Evolutionary conservation across 2,329 filamentous ascomycete species (phyloP).

Genomic region (Verticillium isaacii): DNA sequence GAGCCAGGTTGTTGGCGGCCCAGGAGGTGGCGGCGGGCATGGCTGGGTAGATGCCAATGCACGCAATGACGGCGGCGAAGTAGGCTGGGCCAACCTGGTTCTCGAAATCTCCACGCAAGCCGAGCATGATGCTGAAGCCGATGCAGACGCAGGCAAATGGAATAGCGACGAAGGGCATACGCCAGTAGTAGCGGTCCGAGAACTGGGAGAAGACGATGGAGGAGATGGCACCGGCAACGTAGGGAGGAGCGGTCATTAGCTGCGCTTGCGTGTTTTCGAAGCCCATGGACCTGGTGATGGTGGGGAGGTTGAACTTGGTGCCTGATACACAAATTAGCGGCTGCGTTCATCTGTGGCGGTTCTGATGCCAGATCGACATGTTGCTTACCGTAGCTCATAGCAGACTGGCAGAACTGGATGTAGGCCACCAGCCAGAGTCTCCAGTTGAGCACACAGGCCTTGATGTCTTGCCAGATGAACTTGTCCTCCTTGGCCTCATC

Average conservation of each 20-base stretch:
- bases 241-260: slow-evolving; percentile 53
- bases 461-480: slow-evolving; percentile 17
- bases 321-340: slow-evolving; percentile 28
- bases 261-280: slow-evolving; percentile 24
- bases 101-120: slow-evolving; percentile 45
- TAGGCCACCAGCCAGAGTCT: slow-evolving; percentile 22
- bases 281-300: slow-evolving; percentile 14
- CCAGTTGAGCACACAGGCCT: slow-evolving; percentile 23
- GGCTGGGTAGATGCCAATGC: slow-evolving; percentile 64
- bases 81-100: slow-evolving; percentile 5
- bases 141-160: slow-evolving; percentile 55
- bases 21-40: slow-evolving; percentile 61
- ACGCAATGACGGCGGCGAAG: not conserved
- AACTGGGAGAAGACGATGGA: slow-evolving; percentile 60
- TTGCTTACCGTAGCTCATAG: slow-evolving; percentile 8
- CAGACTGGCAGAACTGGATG: slow-evolving; percentile 20
- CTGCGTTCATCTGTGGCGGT: slow-evolving; percentile 28
- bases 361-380: not conserved
- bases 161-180: slow-evolving; percentile 62
- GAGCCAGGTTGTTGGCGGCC: slow-evolving; percentile 63
- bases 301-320: slow-evolving; percentile 18
- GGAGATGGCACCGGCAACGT: slow-evolving; percentile 56
- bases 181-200: slow-evolving; percentile 59
- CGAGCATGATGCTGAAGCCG: slow-evolving; percentile 55
- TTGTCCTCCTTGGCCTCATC: slow-evolving; percentile 11